Evolutionary conservation across 148 eudicot species (phyloP).

Genomic region (Heliamphora exappendiculata): DNA sequence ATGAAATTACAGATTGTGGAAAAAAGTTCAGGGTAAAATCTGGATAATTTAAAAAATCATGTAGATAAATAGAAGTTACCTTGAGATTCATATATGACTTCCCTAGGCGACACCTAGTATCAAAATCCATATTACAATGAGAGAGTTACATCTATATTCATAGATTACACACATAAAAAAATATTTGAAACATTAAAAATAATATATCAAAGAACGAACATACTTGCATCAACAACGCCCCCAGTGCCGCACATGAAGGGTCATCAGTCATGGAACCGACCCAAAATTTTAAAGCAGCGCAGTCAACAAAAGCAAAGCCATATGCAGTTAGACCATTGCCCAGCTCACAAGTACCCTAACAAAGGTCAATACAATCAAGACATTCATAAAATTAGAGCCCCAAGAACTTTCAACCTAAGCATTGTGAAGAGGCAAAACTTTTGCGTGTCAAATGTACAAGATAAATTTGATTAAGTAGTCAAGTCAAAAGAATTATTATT

Average conservation of each 20-base stretch:
- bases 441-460: background rate
- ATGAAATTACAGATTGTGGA: background rate
- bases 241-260: slow-evolving; percentile 82
- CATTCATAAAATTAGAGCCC: background rate
- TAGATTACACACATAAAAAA: background rate
- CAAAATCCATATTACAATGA: slow-evolving; percentile 9
- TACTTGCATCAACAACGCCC: slow-evolving; percentile 96
- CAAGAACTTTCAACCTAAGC: background rate
- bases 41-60: background rate
- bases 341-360: slow-evolving; percentile 43
- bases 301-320: slow-evolving; percentile 96
- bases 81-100: slow-evolving; percentile 67
- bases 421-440: background rate
- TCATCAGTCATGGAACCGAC: slow-evolving; percentile 88
- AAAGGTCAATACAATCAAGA: background rate
- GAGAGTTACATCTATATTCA: background rate
- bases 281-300: slow-evolving; percentile 90
- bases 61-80: slow-evolving; percentile 30
- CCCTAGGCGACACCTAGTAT: slow-evolving; percentile 83
- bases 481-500: background rate
- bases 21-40: background rate
- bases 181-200: slow-evolving; percentile 1
- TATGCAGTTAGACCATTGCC: slow-evolving; percentile 48
- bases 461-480: background rate
- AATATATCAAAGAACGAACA: slow-evolving; percentile 16